These are phyloP conservation scores for Candida caryicola DNA, from an alignment of 805 yeast genomes.

Conservation along the genomic window DNA sequence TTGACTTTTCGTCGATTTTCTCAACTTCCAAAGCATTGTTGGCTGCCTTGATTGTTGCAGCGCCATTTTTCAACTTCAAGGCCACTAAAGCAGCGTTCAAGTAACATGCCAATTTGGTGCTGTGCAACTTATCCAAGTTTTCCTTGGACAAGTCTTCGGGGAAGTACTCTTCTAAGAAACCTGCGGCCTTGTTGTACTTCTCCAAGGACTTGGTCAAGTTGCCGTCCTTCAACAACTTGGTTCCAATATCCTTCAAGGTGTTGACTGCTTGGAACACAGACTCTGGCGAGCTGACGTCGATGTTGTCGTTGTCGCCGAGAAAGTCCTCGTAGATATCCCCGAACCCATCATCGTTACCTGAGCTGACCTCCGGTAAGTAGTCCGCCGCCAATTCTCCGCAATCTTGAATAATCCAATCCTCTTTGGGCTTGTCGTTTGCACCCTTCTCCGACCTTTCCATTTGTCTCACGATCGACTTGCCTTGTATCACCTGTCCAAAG, in stretches of 20 bases:
- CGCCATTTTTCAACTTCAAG: constrained; percentile 56
- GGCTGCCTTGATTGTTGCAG: constrained; percentile 56
- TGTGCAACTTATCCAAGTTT: constrained; percentile 47
- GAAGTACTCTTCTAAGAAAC: constrained; percentile 66
- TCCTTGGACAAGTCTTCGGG: constrained; percentile 66
- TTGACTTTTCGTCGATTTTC: constrained; percentile 58
- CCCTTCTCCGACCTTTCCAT: constrained; percentile 72
- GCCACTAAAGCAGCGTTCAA: constrained; percentile 76
- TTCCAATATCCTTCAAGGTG: constrained; percentile 73
- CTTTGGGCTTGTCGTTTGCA: constrained; percentile 65
- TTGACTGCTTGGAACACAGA: constrained; percentile 65
- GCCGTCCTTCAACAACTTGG: constrained; percentile 66
- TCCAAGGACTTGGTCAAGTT: constrained; percentile 53
- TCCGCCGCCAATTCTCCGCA: constrained; percentile 76
- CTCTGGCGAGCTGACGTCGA: constrained; percentile 58
- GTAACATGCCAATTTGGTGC: constrained; percentile 59
- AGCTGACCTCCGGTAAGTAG: constrained; percentile 47
- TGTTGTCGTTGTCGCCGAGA: constrained; percentile 68
- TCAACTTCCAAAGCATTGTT: constrained; percentile 64
- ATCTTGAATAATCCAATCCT: constrained; percentile 67
- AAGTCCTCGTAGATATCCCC: constrained; percentile 81
- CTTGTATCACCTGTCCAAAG: constrained; percentile 81
- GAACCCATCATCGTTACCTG: constrained; percentile 65
- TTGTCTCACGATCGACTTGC: constrained; percentile 75
- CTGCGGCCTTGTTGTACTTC: constrained; percentile 73